A percentile compares a stretch with the other conserved stretches of the same genome.
phyloP scores from a whole-genome alignment of 2,329 filamentous ascomycete species.

The Arthroderma sp. region DNA sequence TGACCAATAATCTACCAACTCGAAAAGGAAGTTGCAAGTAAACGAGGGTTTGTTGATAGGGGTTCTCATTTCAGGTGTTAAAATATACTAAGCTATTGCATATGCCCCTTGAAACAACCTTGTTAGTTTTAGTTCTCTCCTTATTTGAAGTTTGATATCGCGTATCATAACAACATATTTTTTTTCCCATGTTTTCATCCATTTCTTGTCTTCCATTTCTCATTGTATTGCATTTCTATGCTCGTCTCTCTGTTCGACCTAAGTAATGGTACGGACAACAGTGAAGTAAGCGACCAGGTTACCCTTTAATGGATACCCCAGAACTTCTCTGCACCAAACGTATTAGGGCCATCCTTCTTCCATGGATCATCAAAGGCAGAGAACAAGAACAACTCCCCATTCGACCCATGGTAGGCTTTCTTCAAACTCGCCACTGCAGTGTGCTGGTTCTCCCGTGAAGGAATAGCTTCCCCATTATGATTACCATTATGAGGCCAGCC shows the following conservation, averaged over 20 bases:
- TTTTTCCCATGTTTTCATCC: neutral
- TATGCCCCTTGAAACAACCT: neutral
- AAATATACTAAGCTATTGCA: neutral
- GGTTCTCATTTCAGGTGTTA: neutral
- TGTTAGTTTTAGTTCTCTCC: neutral
- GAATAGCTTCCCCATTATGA: conserved; percentile 56
- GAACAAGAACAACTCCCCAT: conserved; percentile 54
- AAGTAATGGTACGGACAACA: neutral
- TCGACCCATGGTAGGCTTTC: conserved; percentile 39
- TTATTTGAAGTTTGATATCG: neutral
- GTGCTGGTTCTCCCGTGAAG: conserved; percentile 54
- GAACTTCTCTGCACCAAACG: conserved; percentile 61
- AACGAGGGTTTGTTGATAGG: neutral
- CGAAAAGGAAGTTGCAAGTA: neutral
- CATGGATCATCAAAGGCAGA: conserved; percentile 68
- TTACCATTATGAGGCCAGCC: conserved; percentile 67
- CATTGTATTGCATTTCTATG: neutral
- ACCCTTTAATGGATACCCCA: conserved; percentile 45
- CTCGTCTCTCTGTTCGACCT: neutral
- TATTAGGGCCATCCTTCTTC: conserved; percentile 53
- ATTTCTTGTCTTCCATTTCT: neutral
- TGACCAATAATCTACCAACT: neutral
- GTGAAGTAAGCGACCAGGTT: neutral
- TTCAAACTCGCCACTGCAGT: conserved; percentile 55
- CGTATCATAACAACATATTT: neutral